A percentile compares a stretch with the other conserved stretches of the same genome.
Evolutionary conservation across 2,329 filamentous ascomycete genomes (phyloP).

Genomic region (Karstenula rhodostoma): DNA sequence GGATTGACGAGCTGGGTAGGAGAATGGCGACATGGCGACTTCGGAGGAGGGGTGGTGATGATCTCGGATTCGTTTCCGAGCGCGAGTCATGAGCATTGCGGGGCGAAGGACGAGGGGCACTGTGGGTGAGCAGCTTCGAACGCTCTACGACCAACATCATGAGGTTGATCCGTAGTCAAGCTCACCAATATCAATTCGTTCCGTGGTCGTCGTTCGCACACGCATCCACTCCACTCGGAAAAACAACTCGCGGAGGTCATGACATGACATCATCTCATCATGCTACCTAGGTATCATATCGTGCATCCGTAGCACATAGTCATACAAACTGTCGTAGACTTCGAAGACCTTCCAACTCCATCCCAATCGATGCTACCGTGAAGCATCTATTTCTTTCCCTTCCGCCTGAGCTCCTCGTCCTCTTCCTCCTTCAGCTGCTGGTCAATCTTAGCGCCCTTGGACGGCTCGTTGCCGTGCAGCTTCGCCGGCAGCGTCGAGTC

Average conservation of each 20-base stretch:
- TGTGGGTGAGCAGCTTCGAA: neutral
- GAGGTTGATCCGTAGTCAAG: neutral
- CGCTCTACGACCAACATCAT: neutral
- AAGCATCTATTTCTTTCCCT: slow-evolving; percentile 55
- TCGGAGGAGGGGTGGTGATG: slow-evolving; percentile 7
- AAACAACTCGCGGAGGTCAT: neutral
- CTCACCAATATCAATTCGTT: neutral
- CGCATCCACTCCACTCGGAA: neutral
- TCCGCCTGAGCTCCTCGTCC: slow-evolving; percentile 68
- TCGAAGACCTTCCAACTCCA: neutral
- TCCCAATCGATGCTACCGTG: neutral
- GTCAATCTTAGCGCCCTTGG: slow-evolving; percentile 75
- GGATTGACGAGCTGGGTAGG: neutral
- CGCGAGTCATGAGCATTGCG: slow-evolving; percentile 17
- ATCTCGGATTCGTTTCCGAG: slow-evolving; percentile 11
- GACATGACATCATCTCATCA: slow-evolving; percentile 14
- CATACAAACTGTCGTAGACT: neutral
- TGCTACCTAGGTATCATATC: slow-evolving; percentile 1
- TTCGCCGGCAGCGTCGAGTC: slow-evolving; percentile 68
- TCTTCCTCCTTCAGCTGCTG: slow-evolving; percentile 74
- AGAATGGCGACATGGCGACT: slow-evolving; percentile 9
- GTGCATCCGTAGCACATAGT: slow-evolving; percentile 18
- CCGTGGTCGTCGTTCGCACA: neutral
- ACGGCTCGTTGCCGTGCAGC: slow-evolving; percentile 76
- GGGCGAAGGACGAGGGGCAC: slow-evolving; percentile 2